Evolutionary conservation across 345 rosid genomes (phyloP).

Genomic region (Arabidopsis arenosa): DNA sequence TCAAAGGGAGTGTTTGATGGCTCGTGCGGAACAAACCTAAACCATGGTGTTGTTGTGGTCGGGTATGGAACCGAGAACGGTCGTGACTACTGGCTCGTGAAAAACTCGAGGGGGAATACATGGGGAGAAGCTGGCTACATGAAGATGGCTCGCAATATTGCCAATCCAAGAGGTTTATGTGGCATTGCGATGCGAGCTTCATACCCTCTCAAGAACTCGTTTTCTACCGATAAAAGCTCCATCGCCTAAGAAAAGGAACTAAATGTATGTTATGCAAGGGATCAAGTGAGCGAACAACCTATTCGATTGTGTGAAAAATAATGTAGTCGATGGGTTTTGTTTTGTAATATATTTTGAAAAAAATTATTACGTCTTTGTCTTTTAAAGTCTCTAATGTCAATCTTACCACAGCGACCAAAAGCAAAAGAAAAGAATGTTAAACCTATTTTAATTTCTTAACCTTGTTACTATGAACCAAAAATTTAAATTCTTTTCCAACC

Average conservation of each 20-base stretch:
- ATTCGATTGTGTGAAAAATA: slow-evolving; percentile 20
- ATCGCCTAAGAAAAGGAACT: slow-evolving; percentile 6
- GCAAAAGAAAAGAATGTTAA: background rate
- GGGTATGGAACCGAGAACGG: slow-evolving; percentile 72
- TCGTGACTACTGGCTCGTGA: slow-evolving; percentile 85
- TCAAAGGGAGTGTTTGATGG: slow-evolving; percentile 33
- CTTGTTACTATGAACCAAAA: background rate
- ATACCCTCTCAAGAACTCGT: slow-evolving; percentile 68
- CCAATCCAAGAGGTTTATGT: slow-evolving; percentile 62
- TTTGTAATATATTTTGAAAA: background rate
- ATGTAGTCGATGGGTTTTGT: background rate
- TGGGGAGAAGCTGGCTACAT: slow-evolving; percentile 89
- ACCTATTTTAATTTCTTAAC: background rate
- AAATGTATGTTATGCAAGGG: background rate
- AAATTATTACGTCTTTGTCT: background rate
- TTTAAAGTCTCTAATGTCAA: background rate
- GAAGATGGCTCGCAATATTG: slow-evolving; percentile 64
- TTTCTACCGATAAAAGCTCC: slow-evolving; percentile 13
- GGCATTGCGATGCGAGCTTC: slow-evolving; percentile 87
- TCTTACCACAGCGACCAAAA: background rate
- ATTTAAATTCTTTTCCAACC: background rate
- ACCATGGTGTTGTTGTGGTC: slow-evolving; percentile 76
- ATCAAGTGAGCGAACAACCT: background rate
- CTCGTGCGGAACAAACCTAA: slow-evolving; percentile 50
- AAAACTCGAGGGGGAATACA: slow-evolving; percentile 74